phyloP scores from a whole-genome alignment of 768 basidiomycete species.

The Rhodotorula toruloides region DNA sequence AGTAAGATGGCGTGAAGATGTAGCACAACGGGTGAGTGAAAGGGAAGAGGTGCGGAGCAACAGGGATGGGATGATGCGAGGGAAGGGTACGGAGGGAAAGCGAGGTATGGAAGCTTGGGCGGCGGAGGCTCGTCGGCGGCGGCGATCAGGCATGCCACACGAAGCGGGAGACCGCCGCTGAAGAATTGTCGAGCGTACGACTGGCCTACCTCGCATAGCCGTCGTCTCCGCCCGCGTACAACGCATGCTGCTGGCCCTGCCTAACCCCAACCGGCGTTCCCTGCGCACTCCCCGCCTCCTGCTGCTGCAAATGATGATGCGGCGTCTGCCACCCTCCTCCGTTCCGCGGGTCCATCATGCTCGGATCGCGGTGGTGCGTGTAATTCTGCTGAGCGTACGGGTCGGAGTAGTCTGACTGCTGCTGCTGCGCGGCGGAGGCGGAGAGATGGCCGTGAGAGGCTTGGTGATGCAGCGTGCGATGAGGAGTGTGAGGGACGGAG shows the following conservation, averaged over 20 bases:
- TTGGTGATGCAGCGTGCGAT: constrained; percentile 27
- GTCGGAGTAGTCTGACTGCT: not conserved
- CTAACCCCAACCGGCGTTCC: not conserved
- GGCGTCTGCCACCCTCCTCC: not conserved
- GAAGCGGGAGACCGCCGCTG: too few relatives aligned
- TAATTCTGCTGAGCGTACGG: not conserved
- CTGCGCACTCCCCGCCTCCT: not conserved
- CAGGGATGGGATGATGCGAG: too few relatives aligned
- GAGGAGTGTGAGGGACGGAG: not conserved
- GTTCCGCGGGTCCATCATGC: constrained; percentile 2
- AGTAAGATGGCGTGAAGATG: too few relatives aligned
- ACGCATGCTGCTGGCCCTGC: not conserved
- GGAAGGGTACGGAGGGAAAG: too few relatives aligned
- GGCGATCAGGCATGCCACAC: too few relatives aligned
- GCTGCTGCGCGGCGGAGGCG: not conserved
- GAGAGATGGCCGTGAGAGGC: constrained; percentile 22
- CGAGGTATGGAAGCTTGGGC: too few relatives aligned
- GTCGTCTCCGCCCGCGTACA: not conserved
- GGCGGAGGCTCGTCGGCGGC: too few relatives aligned
- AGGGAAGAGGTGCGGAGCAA: too few relatives aligned
- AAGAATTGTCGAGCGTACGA: too few relatives aligned
- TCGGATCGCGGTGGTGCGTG: not conserved
- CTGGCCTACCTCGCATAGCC: not conserved
- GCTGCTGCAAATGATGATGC: not conserved
- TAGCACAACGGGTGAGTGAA: too few relatives aligned